A percentile compares a stretch with the other conserved stretches of the same genome.
phyloP scores from a whole-genome alignment of 441 rosid genomes.

The Cnidoscolus chayamansa region DNA sequence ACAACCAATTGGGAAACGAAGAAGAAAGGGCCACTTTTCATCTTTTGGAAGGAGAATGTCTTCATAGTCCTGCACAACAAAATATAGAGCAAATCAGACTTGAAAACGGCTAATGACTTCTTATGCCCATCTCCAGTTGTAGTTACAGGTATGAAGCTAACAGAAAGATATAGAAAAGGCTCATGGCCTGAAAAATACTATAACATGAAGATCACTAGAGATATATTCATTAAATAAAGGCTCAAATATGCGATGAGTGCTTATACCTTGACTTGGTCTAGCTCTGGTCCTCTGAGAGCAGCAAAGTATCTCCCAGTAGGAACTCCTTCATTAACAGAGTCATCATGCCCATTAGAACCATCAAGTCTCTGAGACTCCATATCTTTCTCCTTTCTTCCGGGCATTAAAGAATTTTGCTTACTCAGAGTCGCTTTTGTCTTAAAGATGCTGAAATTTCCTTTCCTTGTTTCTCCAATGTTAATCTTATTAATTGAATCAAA shows the following conservation, averaged over 20 bases:
- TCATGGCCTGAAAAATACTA: too few species aligned
- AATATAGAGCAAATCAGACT: background rate
- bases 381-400: slow-evolving; percentile 55
- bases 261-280: slow-evolving; percentile 87
- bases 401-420: slow-evolving; percentile 77
- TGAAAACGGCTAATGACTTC: too few species aligned
- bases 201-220: too few species aligned
- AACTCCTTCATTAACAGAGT: slow-evolving; percentile 55
- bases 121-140: too few species aligned
- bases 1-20: slow-evolving; percentile 80
- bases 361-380: slow-evolving; percentile 40
- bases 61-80: slow-evolving; percentile 59
- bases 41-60: slow-evolving; percentile 89
- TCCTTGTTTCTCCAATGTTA: slow-evolving; percentile 43
- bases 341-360: slow-evolving; percentile 40
- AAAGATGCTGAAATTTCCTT: slow-evolving; percentile 68
- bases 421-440: slow-evolving; percentile 71
- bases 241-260: too few species aligned
- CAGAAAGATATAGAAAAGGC: too few species aligned
- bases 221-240: too few species aligned
- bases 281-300: slow-evolving; percentile 92
- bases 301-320: slow-evolving; percentile 96
- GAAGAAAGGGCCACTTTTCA: slow-evolving; percentile 86
- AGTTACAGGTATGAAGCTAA: too few species aligned
- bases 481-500: slow-evolving; percentile 47